Conservation (phyloP, 169 alveolate species). For the Amoebophrya sp. region DNA sequence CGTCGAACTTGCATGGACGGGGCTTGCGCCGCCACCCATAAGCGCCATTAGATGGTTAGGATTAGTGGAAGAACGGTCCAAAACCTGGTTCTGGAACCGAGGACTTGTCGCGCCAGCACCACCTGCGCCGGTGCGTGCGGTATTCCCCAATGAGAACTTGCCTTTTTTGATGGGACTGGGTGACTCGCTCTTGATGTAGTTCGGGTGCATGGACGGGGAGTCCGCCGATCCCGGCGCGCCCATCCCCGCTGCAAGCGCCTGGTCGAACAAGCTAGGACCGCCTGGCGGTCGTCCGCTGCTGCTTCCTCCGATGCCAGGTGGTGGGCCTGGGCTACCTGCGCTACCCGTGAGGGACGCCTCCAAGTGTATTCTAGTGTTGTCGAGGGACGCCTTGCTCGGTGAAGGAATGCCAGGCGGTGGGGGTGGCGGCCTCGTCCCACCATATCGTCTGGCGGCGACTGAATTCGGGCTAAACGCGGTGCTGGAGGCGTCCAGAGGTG, state of each 20-base stretch:
- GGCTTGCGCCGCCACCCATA: not conserved
- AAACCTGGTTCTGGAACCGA: not conserved
- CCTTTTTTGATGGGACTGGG: not conserved
- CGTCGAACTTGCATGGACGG: not conserved
- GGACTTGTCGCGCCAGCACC: not conserved
- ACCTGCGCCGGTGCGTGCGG: not conserved
- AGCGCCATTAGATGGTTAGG: not conserved
- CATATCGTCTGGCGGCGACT: not conserved
- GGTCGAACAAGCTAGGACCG: not conserved
- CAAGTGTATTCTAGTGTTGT: too few relatives aligned
- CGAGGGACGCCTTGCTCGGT: not conserved
- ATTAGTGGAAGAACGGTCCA: not conserved
- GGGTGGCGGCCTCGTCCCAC: not conserved
- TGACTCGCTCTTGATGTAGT: too few relatives aligned
- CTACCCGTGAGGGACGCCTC: not conserved
- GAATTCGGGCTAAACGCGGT: not conserved
- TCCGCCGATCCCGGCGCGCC: not conserved
- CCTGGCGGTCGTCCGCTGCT: not conserved
- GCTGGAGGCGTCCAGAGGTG: not conserved
- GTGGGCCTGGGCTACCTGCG: not conserved
- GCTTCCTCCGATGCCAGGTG: not conserved
- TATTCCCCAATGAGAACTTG: not conserved
- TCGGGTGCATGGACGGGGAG: not conserved
- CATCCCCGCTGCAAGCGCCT: not conserved
- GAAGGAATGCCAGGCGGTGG: not conserved